These are phyloP conservation scores for Prunus mira DNA, from an alignment of 306 rosid species.

Conservation along the genomic window DNA sequence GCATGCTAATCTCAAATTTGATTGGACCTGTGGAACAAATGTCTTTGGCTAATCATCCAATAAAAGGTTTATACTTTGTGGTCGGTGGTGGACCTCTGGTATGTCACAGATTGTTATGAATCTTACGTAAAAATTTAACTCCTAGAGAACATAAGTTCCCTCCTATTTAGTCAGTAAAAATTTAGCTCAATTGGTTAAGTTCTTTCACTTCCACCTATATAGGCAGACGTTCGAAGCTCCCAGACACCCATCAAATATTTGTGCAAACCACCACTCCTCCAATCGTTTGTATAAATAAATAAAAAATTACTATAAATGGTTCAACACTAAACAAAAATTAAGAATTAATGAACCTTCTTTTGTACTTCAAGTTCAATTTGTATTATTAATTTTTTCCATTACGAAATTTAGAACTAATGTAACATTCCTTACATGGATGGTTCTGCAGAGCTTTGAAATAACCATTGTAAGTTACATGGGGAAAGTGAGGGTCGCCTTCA, in stretches of 20 bases:
- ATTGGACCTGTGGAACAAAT: slow-evolving; percentile 58
- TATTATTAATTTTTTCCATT: not conserved
- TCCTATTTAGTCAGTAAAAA: no score
- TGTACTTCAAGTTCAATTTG: not conserved
- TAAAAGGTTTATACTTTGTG: slow-evolving; percentile 40
- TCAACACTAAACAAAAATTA: no score
- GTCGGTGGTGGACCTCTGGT: slow-evolving; percentile 56
- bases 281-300: no score
- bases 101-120: not conserved
- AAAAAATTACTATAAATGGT: no score
- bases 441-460: slow-evolving; percentile 37
- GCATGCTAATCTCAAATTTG: slow-evolving; percentile 44
- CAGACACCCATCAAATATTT: no score
- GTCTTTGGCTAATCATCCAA: slow-evolving; percentile 43
- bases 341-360: no score
- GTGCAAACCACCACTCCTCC: no score
- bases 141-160: no score
- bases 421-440: not conserved
- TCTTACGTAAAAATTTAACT: not conserved
- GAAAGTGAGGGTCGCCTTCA: slow-evolving; percentile 32
- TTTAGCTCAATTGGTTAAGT: no score
- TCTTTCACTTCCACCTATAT: no score
- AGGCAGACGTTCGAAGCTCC: no score
- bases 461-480: slow-evolving; percentile 52
- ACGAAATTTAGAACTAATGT: no score